Conservation (phyloP, 2,329 filamentous ascomycete species). For the Beauveria australis region DNA sequence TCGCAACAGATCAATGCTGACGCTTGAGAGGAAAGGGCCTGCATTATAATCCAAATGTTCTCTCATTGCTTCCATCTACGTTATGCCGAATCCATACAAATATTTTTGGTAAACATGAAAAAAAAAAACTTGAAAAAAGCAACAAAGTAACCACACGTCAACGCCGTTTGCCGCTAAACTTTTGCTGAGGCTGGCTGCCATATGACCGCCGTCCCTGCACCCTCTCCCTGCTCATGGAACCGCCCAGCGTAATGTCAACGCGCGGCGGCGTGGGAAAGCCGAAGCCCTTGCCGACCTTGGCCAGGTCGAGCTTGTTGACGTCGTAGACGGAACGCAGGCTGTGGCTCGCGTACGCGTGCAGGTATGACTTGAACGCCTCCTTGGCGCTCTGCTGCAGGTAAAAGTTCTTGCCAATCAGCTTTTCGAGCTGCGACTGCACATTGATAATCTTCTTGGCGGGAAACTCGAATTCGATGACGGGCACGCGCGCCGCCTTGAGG, state of each 20-base stretch:
- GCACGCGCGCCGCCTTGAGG: slow-evolving; percentile 83
- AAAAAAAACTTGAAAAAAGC: not conserved
- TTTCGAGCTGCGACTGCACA: slow-evolving; percentile 85
- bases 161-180: slow-evolving; percentile 16
- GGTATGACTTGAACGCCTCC: slow-evolving; percentile 77
- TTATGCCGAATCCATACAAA: not conserved
- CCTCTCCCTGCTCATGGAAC: slow-evolving; percentile 68
- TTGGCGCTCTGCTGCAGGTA: slow-evolving; percentile 84
- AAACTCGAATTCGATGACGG: slow-evolving; percentile 94
- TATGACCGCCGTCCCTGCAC: slow-evolving; percentile 58
- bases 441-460: slow-evolving; percentile 86
- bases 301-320: slow-evolving; percentile 73
- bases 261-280: slow-evolving; percentile 71
- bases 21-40: too few species aligned
- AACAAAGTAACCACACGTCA: not conserved
- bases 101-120: not conserved
- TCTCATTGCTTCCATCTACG: not conserved
- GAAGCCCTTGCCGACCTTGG: slow-evolving; percentile 78
- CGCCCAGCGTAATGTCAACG: slow-evolving; percentile 75
- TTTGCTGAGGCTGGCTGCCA: slow-evolving; percentile 68
- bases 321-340: slow-evolving; percentile 56
- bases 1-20: not conserved
- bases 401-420: slow-evolving; percentile 90
- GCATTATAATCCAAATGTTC: not conserved
- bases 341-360: slow-evolving; percentile 87